Percentiles rank a stretch among this genome's conserved stretches.
phyloP scores from a whole-genome alignment of 2,329 filamentous ascomycete genomes.

The Leptographium flavum region DNA sequence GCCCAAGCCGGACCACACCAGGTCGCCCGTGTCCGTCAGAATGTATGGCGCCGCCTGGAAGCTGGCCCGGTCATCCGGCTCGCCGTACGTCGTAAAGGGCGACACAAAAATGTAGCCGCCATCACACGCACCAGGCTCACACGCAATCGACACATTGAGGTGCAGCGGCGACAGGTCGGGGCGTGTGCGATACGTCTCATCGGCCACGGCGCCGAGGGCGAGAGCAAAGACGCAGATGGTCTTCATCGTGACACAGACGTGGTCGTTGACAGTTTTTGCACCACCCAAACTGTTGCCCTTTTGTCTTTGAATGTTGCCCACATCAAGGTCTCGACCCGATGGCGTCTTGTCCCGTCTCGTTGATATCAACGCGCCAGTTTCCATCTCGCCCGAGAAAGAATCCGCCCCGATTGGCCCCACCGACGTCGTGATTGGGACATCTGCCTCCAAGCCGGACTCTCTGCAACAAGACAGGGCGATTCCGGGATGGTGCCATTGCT shows the following conservation, averaged over 20 bases:
- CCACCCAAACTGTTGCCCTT: too few relatives aligned
- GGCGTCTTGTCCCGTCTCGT: too few relatives aligned
- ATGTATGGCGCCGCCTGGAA: conserved; percentile 39
- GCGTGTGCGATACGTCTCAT: conserved; percentile 7
- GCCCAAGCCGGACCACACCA: conserved; percentile 42
- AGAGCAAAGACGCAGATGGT: neutral
- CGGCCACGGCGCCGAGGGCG: neutral
- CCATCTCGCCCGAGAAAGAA: conserved; percentile 3
- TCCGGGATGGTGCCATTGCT: conserved; percentile 4
- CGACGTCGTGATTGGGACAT: neutral
- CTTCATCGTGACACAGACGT: neutral
- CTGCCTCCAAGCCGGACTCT: too few relatives aligned
- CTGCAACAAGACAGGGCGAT: neutral
- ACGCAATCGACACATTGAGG: conserved; percentile 18
- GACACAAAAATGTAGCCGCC: conserved; percentile 17
- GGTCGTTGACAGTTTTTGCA: too few relatives aligned
- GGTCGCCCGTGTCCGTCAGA: conserved; percentile 36
- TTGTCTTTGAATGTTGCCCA: neutral
- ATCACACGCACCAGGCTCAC: conserved; percentile 22
- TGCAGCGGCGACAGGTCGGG: conserved; percentile 19
- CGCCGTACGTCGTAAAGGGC: conserved; percentile 10
- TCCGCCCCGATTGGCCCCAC: neutral
- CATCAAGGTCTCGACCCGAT: too few relatives aligned
- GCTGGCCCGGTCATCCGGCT: conserved; percentile 12
- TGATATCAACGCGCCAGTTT: neutral